These are phyloP conservation scores for Pugionium cornutum DNA, from an alignment of 345 rosid genomes.

Conservation along the genomic window DNA sequence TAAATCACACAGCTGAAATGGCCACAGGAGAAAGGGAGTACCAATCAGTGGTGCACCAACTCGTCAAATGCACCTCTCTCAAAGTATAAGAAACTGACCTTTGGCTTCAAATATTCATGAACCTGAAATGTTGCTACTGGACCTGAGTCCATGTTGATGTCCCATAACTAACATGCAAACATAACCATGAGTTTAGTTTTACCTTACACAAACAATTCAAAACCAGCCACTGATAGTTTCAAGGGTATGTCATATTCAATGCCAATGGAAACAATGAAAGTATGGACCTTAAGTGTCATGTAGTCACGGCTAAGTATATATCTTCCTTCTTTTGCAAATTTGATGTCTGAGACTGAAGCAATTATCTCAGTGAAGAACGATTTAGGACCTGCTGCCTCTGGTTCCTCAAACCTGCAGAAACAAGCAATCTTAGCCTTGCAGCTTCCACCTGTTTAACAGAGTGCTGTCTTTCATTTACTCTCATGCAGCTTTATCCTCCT, in stretches of 20 bases:
- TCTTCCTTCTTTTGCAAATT: constrained; percentile 80
- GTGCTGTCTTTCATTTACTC: not conserved
- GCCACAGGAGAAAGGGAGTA: constrained; percentile 21
- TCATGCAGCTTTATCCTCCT: constrained; percentile 9
- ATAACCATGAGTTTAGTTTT: constrained; percentile 11
- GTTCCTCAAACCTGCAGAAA: constrained; percentile 79
- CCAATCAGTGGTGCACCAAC: constrained; percentile 22
- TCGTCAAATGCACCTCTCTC: constrained; percentile 26
- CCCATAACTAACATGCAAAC: constrained; percentile 62
- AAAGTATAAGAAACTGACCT: constrained; percentile 48
- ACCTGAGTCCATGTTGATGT: constrained; percentile 72
- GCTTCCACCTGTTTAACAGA: too few relatives aligned
- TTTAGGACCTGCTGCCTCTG: constrained; percentile 68
- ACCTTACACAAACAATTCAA: not conserved
- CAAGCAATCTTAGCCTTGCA: constrained; percentile 27
- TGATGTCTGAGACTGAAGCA: constrained; percentile 61
- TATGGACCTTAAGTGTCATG: constrained; percentile 40
- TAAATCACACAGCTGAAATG: constrained; percentile 54
- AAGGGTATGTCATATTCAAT: constrained; percentile 2
- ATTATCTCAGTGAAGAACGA: constrained; percentile 69
- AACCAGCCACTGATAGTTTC: constrained; percentile 16
- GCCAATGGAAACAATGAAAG: not conserved
- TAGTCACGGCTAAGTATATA: constrained; percentile 80
- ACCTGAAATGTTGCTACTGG: constrained; percentile 94
- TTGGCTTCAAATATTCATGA: constrained; percentile 85